A percentile compares a stretch with the other conserved stretches of the same genome.
These are phyloP conservation scores for Fomitiporia mediterranea DNA, from an alignment of 1,284 basidiomycete genomes.

Conservation along the genomic window DNA sequence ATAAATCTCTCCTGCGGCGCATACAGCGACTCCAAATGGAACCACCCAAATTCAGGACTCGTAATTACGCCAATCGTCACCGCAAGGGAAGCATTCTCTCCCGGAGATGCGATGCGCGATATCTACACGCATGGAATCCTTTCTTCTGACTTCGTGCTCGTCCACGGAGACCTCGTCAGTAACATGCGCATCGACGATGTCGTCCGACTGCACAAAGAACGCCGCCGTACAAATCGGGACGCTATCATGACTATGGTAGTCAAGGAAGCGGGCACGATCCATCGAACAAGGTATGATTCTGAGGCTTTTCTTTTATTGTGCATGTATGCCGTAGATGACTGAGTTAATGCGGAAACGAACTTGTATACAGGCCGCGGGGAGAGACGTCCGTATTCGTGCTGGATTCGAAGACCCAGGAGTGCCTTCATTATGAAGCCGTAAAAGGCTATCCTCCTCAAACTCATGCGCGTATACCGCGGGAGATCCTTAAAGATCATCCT, in stretches of 20 bases:
- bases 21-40: constrained; percentile 66
- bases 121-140: constrained; percentile 93
- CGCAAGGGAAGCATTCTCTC: constrained; percentile 83
- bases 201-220: constrained; percentile 84
- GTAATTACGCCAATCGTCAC: constrained; percentile 87
- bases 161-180: constrained; percentile 92
- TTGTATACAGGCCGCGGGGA: constrained; percentile 55
- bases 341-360: constrained; percentile 18
- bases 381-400: constrained; percentile 73
- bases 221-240: constrained; percentile 84
- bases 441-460: constrained; percentile 59
- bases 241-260: constrained; percentile 96
- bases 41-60: constrained; percentile 67
- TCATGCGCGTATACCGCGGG: constrained; percentile 60
- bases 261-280: constrained; percentile 67
- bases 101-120: constrained; percentile 95
- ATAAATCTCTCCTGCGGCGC: neutral
- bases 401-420: constrained; percentile 71
- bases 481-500: constrained; percentile 59
- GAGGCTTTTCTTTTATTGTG: constrained; percentile 19
- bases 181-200: constrained; percentile 89
- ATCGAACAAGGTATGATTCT: constrained; percentile 64
- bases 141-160: constrained; percentile 89
- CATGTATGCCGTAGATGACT: neutral
- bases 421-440: constrained; percentile 73